Conservation (phyloP, 345 rosid species). For the Cardamine resedifolia region DNA sequence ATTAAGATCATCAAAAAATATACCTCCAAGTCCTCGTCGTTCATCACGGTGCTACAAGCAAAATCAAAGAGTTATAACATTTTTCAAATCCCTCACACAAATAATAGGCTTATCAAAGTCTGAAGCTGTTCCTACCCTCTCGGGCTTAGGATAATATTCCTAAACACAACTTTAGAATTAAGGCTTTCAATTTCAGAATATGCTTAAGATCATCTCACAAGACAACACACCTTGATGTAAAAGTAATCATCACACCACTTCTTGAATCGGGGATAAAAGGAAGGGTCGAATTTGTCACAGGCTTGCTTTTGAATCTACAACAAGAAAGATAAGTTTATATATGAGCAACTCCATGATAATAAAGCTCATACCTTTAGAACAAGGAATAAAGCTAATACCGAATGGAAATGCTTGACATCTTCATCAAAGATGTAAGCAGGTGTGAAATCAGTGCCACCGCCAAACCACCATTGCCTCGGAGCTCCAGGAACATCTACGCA, state of each 20-base stretch:
- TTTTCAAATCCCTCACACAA: neutral
- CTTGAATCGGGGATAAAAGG: slow-evolving; percentile 87
- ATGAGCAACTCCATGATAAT: slow-evolving; percentile 1
- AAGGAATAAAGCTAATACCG: slow-evolving; percentile 43
- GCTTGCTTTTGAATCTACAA: slow-evolving; percentile 74
- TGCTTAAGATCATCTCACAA: slow-evolving; percentile 14
- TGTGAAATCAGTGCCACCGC: slow-evolving; percentile 99
- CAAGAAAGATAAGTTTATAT: neutral
- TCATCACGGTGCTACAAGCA: slow-evolving; percentile 82
- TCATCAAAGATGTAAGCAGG: slow-evolving; percentile 97
- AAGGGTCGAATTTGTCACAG: slow-evolving; percentile 87
- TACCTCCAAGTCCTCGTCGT: slow-evolving; percentile 97
- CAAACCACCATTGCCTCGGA: slow-evolving; percentile 99
- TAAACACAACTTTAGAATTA: neutral
- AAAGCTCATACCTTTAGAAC: neutral
- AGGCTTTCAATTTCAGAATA: neutral
- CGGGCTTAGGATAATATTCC: neutral
- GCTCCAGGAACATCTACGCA: slow-evolving; percentile 86
- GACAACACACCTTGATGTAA: slow-evolving; percentile 65
- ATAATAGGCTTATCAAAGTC: neutral
- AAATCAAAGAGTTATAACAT: neutral
- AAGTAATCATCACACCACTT: slow-evolving; percentile 99
- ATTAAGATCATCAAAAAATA: slow-evolving; percentile 96
- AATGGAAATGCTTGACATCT: slow-evolving; percentile 93
- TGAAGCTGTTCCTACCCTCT: neutral